phyloP scores from a whole-genome alignment of 1,139 yeast genomes.

The Taphrina wiesneri region DNA sequence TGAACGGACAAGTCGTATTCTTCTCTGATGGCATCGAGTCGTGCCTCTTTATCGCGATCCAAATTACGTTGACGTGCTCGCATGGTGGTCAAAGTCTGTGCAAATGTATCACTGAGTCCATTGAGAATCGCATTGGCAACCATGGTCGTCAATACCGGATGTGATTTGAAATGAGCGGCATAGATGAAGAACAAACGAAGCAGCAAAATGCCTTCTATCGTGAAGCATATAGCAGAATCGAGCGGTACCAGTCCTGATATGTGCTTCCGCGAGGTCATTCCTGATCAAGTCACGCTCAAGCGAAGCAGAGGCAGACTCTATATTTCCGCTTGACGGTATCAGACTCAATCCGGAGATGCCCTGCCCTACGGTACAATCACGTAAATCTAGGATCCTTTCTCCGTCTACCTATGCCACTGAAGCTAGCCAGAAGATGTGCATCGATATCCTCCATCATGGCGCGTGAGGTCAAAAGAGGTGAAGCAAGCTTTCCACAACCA shows the following conservation, averaged over 20 bases:
- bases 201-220: slow-evolving; percentile 1
- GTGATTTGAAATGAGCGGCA: slow-evolving; percentile 16
- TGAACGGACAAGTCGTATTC: slow-evolving; percentile 24
- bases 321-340: too few relatives aligned
- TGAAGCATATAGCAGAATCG: slow-evolving; percentile 10
- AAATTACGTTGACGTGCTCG: slow-evolving; percentile 7
- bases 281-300: not conserved
- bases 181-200: slow-evolving; percentile 31
- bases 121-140: slow-evolving; percentile 26
- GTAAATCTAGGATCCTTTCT: too few relatives aligned
- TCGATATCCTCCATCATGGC: not conserved
- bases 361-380: too few relatives aligned
- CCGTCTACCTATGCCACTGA: too few relatives aligned
- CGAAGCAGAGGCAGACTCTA: not conserved
- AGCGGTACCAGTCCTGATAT: slow-evolving; percentile 9
- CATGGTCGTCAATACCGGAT: slow-evolving; percentile 33
- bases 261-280: not conserved
- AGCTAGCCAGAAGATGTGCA: not conserved
- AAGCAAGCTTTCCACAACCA: not conserved
- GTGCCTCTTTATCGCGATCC: slow-evolving; percentile 16
- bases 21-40: slow-evolving; percentile 25
- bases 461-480: not conserved
- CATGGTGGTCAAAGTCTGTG: slow-evolving; percentile 31
- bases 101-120: slow-evolving; percentile 31
- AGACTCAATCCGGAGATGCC: too few relatives aligned